These are phyloP conservation scores for Epichloe coenophiala DNA, from an alignment of 2,329 filamentous ascomycete species.

Conservation along the genomic window DNA sequence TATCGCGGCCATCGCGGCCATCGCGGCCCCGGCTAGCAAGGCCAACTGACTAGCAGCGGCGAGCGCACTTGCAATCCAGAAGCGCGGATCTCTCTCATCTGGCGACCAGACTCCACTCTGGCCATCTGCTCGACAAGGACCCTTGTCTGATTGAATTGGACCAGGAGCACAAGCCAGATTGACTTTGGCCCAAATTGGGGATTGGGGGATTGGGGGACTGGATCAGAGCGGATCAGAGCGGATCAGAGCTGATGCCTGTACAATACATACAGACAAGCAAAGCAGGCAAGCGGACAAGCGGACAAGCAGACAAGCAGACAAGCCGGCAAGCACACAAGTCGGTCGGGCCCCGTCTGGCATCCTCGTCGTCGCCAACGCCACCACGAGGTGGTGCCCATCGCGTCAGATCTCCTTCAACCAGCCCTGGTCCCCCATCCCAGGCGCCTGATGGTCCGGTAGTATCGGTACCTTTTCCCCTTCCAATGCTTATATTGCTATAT, in stretches of 20 bases:
- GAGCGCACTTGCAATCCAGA: slow-evolving; percentile 17
- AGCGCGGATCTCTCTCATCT: slow-evolving; percentile 17
- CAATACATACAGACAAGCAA: too few species aligned
- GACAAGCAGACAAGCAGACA: too few species aligned
- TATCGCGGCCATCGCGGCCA: not conserved
- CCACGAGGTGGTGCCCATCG: slow-evolving; percentile 20
- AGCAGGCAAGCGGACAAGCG: too few species aligned
- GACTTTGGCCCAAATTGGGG: not conserved
- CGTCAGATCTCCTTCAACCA: slow-evolving; percentile 19
- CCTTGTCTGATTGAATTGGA: slow-evolving; percentile 2
- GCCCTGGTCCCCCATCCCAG: slow-evolving; percentile 7
- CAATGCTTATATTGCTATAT: slow-evolving; percentile 8
- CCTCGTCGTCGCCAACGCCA: slow-evolving; percentile 17
- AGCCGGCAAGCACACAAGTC: too few species aligned
- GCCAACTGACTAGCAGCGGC: slow-evolving; percentile 11
- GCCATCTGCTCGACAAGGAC: slow-evolving; percentile 7
- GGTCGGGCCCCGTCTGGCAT: not conserved
- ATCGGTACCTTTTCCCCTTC: slow-evolving; percentile 6
- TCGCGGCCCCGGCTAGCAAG: slow-evolving; percentile 2
- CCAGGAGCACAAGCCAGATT: not conserved
- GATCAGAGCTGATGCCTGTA: too few species aligned
- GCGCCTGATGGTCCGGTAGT: slow-evolving; percentile 3
- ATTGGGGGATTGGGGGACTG: too few species aligned
- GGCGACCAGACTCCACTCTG: slow-evolving; percentile 9
- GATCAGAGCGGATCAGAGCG: too few species aligned